Conservation (phyloP, 139 green algal genomes). For the Mesostigma viride region DNA sequence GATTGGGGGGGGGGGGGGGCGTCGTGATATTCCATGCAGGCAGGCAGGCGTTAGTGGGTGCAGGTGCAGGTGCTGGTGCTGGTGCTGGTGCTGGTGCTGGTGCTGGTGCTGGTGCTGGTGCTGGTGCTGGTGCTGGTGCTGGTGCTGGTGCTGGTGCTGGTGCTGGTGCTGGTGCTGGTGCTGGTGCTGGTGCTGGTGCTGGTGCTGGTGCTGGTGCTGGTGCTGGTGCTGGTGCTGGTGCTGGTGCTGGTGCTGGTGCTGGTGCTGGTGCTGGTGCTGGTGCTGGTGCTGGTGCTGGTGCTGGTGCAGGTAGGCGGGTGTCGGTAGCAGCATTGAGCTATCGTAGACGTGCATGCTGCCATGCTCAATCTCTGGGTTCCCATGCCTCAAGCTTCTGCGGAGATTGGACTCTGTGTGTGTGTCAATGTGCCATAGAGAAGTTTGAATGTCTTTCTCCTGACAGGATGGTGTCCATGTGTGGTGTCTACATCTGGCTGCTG, state of each 20-base stretch:
- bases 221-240: background rate
- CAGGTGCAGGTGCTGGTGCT: slow-evolving; percentile 1
- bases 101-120: slow-evolving; percentile 1
- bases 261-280: slow-evolving; percentile 2
- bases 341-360: no score
- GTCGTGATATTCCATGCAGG: no score
- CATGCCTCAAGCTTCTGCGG: no score
- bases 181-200: background rate
- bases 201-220: background rate
- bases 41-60: background rate
- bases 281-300: background rate
- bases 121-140: slow-evolving; percentile 1
- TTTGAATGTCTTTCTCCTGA: no score
- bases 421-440: no score
- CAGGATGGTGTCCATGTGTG: no score
- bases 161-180: slow-evolving; percentile 1
- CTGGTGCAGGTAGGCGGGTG: no score
- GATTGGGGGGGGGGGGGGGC: no score
- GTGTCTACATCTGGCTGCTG: no score
- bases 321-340: no score
- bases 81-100: slow-evolving; percentile 1
- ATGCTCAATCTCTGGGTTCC: no score
- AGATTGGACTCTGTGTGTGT: no score
- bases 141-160: slow-evolving; percentile 1
- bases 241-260: slow-evolving; percentile 2